Percentiles rank a stretch among this genome's conserved stretches.
Evolutionary conservation across 176 grass and related monocot species (phyloP).

Genomic region (Raddia distichophylla): DNA sequence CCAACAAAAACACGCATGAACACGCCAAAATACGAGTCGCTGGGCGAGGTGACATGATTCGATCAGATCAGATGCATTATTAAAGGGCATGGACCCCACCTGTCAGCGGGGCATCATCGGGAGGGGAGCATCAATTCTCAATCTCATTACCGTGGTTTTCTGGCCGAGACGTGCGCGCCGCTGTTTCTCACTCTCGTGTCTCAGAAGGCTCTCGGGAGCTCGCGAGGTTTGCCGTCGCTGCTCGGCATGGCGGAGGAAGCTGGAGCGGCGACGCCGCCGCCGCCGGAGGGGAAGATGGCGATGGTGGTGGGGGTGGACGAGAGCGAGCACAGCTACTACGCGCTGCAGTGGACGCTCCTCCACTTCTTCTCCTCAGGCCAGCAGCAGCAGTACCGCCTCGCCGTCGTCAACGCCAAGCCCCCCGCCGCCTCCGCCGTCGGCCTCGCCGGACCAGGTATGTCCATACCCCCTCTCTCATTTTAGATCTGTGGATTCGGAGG

Average conservation of each 20-base stretch:
- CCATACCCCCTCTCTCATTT: too few species aligned
- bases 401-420: slow-evolving; percentile 76
- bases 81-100: background rate
- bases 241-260: slow-evolving; percentile 38
- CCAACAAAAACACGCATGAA: too few species aligned
- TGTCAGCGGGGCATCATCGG: background rate
- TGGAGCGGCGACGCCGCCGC: background rate
- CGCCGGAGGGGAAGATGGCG: slow-evolving; percentile 43
- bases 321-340: slow-evolving; percentile 90
- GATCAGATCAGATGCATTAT: background rate
- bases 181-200: background rate
- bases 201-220: background rate
- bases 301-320: slow-evolving; percentile 93
- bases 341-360: slow-evolving; percentile 80
- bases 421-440: slow-evolving; percentile 60
- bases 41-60: too few species aligned
- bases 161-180: background rate
- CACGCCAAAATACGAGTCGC: too few species aligned
- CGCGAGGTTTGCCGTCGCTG: background rate
- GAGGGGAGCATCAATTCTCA: too few species aligned
- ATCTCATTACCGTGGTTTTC: background rate
- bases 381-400: slow-evolving; percentile 60
- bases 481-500: background rate
- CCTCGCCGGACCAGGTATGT: slow-evolving; percentile 62
- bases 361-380: slow-evolving; percentile 72